Evolutionary conservation across 2,329 filamentous ascomycete species (phyloP), one percentile per base, ranked within the genome.

Genomic region (Raffaelea ambrosiae): DNA sequence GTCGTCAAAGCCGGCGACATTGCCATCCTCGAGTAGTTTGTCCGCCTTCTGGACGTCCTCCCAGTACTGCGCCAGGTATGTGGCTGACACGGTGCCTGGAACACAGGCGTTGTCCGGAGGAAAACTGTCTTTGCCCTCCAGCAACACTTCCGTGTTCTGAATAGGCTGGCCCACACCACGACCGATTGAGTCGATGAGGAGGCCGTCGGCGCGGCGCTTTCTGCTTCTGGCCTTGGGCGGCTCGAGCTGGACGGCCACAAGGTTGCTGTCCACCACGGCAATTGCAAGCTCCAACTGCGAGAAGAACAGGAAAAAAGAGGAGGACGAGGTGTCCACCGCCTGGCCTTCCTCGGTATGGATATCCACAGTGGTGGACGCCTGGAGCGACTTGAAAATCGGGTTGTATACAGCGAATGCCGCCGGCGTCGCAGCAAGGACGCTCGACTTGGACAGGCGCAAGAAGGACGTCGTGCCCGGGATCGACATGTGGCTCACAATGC

Each of bases 141-240:
- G 63, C 1, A 52, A 38, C 18, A 48, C 18, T 3, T 19, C n/a
- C 26, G 14, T 13, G 33, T 19, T 21, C 38, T 5, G 38, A 7
- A 7, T 8, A 11, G 19, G 38, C 19, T 11, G 35, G 10, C 40
- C 57, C 5, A 77, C 66, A 3, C 83, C 84, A 51, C 82, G 82
- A 2, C 84, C 83, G 47, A 90, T 78, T 0, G 85, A 84, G 59
- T 90, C 84, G 31, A 86, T 83, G 22, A 90, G 66, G 8, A 86
- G 69, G 9, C 83, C 82, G 45, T 79, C 74, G 1, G 70, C 67
- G 36, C 74, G 74, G 35, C 75, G 70, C 62, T 77, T 75, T 53
- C 71, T 75, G 50, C 70, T 69, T n/a, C 76, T 70, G 41, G 65
- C 67, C 56, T 73, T 73, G 1, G 79, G 79, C 2, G 76, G 74